A percentile compares a stretch with the other conserved stretches of the same genome.
phyloP scores from a whole-genome alignment of 768 basidiomycete species.

The Lentinus tigrinus region DNA sequence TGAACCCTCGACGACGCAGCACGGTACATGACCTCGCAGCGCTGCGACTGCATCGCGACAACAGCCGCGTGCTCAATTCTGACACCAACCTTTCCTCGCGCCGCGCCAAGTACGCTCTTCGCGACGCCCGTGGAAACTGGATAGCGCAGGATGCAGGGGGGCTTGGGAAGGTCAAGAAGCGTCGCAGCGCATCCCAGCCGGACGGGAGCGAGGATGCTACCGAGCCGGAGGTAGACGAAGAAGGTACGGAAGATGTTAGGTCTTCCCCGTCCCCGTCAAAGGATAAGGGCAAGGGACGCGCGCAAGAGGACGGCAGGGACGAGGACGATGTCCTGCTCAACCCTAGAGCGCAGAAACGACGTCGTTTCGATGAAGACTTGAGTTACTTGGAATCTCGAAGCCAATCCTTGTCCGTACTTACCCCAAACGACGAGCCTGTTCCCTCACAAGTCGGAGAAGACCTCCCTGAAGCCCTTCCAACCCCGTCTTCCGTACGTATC shows the following conservation, averaged over 20 bases:
- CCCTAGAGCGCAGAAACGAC: conserved; percentile 39
- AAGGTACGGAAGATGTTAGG: conserved; percentile 18
- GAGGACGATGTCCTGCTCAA: conserved; percentile 14
- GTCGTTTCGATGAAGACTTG: conserved; percentile 47
- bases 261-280: conserved; percentile 21
- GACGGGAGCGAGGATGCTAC: conserved; percentile 22
- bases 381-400: conserved; percentile 49
- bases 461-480: conserved; percentile 14
- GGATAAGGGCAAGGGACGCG: conserved; percentile 25
- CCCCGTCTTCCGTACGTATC: conserved; percentile 52
- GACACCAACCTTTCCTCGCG: conserved; percentile 34
- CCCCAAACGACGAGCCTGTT: neutral
- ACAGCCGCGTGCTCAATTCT: conserved; percentile 53
- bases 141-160: conserved; percentile 69
- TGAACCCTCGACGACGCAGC: conserved; percentile 34
- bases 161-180: conserved; percentile 38
- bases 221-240: conserved; percentile 25
- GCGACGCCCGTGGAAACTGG: conserved; percentile 59
- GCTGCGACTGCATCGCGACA: conserved; percentile 66
- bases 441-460: neutral
- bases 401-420: neutral
- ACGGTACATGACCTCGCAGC: conserved; percentile 66
- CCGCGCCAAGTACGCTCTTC: conserved; percentile 35
- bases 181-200: conserved; percentile 24
- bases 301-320: conserved; percentile 15